Evolutionary conservation across 2,329 filamentous ascomycete genomes (phyloP), one percentile per base, ranked within the genome.

Genomic region (Gnomoniopsis sp.): DNA sequence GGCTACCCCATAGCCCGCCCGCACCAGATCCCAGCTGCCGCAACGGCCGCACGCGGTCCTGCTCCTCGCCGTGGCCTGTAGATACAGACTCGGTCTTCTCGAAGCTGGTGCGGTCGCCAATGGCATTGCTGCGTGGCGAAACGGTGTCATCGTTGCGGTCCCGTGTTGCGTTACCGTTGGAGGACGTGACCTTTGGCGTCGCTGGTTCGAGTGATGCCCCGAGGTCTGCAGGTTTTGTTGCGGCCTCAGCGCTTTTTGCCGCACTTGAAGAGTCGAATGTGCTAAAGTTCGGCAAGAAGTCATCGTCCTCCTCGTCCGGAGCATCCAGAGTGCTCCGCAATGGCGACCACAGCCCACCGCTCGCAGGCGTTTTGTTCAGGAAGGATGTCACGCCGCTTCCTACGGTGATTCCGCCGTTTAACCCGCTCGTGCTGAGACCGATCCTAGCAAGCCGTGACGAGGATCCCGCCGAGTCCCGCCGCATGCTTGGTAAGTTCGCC

Each of bases 221-320:
- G 8, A 49, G 14, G 1, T 48, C 51, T 22, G 57, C 54, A 4
- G 55, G 43, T 23, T 70, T 69, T 50, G 38, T 51, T 41, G 54
- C 59, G 21, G 51, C 22, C 60, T 74, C 66, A 62, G 72, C 62
- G 71, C 73, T 49, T 23, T 52, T 19, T 26, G 48, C 49, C 17
- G 52, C 56, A 75, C 72, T 36, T 6, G 53, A 50, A 21, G 44
- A 33, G 4, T 61, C 58, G 48, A 55, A 62, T 47, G 51, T 53
- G 49, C 77, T 77, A 66, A 85, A 84, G 65, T 84, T 78, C 2
- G 82, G 75, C 6, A 83, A 72, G 65, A 83, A 69, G 51, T 80
- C 77, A 38, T 80, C 76, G n/a, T 80, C 77, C 2, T 82, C 80
- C 21, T 81, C 77, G 21, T 79, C 76, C 30, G 74, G 70, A 8